Conservation (phyloP, 805 yeast genomes). For the Wickerhamiella musiphila region DNA sequence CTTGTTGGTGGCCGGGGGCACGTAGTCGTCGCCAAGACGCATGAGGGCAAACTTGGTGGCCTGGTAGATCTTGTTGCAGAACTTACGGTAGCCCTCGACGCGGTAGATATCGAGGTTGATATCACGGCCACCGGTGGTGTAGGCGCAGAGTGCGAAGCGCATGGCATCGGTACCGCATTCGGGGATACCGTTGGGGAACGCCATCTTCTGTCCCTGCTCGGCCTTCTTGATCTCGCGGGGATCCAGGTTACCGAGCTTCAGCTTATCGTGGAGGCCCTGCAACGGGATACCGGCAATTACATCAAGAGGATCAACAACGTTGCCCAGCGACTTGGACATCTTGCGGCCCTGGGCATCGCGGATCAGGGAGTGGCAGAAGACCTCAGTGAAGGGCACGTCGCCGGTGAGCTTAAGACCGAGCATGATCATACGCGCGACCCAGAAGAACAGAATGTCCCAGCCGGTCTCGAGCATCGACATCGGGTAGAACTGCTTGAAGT, state of each 20-base stretch:
- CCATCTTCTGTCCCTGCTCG: conserved; percentile 65
- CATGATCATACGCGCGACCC: conserved; percentile 96
- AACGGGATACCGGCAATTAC: conserved; percentile 79
- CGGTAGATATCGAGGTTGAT: conserved; percentile 89
- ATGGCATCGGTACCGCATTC: conserved; percentile 99
- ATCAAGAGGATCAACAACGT: conserved; percentile 89
- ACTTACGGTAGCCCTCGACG: conserved; percentile 97
- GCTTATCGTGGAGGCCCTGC: conserved; percentile 60
- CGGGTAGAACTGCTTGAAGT: conserved; percentile 67
- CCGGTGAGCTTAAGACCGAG: conserved; percentile 84
- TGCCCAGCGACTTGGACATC: conserved; percentile 93
- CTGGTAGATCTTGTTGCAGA: conserved; percentile 98
- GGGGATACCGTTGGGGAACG: conserved; percentile 94
- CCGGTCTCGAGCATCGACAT: conserved; percentile 94
- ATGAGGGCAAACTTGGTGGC: conserved; percentile 93
- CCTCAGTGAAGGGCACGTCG: conserved; percentile 82
- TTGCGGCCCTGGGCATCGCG: conserved; percentile 99
- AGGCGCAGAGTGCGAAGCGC: conserved; percentile 95
- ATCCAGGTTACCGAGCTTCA: conserved; percentile 69
- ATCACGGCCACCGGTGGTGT: conserved; percentile 97
- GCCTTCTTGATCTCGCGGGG: conserved; percentile 80
- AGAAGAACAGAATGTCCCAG: conserved; percentile 97
- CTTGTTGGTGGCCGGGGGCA: conserved; percentile 47
- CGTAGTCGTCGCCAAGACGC: conserved; percentile 77
- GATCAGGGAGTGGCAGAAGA: conserved; percentile 93